Evolutionary conservation across 148 eudicot species (phyloP).

Genomic region (Persicaria tinctoria): DNA sequence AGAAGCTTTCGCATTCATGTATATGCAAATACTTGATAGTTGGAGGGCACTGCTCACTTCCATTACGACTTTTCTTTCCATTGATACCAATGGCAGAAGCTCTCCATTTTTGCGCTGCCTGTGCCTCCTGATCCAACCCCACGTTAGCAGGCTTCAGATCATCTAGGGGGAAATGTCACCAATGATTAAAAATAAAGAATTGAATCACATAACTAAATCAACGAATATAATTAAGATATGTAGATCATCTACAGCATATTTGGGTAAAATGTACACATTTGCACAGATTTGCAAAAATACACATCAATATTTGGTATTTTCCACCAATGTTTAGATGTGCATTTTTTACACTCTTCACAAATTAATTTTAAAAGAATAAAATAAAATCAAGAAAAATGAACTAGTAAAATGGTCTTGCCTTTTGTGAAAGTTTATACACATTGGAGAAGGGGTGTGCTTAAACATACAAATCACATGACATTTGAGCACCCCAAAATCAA

Average conservation of each 20-base stretch:
- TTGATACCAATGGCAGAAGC: slow-evolving; percentile 50
- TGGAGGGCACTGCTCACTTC: slow-evolving; percentile 44
- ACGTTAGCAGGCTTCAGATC: slow-evolving; percentile 97
- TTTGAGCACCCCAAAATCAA: no score
- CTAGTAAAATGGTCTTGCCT: no score
- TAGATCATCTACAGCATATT: background rate
- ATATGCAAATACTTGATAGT: slow-evolving; percentile 81
- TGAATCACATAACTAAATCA: background rate
- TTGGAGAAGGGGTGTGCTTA: no score
- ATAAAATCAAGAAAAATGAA: no score
- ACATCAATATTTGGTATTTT: no score
- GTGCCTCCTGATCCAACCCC: slow-evolving; percentile 97
- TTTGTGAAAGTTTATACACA: no score
- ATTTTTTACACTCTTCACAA: no score
- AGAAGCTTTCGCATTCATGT: slow-evolving; percentile 78
- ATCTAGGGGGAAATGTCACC: slow-evolving; percentile 25
- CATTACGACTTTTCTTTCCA: slow-evolving; percentile 61
- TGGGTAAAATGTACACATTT: background rate
- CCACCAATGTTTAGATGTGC: no score
- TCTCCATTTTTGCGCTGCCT: slow-evolving; percentile 63
- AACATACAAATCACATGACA: no score
- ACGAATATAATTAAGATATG: background rate
- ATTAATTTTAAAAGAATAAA: no score
- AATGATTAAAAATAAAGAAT: background rate
- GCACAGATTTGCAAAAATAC: no score